Base-by-base conservation (phyloP, 176 grass and related monocot genomes). In the Raddia guianensis region DNA sequence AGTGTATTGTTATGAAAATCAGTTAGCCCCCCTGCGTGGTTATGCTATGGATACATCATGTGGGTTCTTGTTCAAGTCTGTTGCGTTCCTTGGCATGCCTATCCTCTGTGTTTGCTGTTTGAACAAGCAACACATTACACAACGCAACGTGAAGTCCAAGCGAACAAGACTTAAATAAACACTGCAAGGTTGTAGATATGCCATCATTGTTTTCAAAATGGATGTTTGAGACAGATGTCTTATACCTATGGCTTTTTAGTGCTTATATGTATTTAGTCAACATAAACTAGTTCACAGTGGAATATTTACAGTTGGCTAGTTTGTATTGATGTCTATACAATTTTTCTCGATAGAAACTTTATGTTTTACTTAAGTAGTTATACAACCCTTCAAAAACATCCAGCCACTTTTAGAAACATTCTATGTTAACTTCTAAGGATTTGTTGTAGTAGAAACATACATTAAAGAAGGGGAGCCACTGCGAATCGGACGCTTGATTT, bases 251-350 rank as follows among this genome's bases (percentile, higher is more conserved):
- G 9, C n/a, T 69, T 48, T 69, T 18, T 9, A 49, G 18, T 27
- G n/a, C 55, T 7, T 69, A 49, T 48, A 48, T 45, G 12, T 48
- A 69, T 21, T 48, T 21, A 40, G 66, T 21, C 7, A 10, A 56
- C 14, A 69, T 54, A 21, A 80, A 68, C 51, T 80, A 13, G 65
- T 80, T 69, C 68, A 18, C n/a, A 14, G 63, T 56, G 76, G 11
- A 19, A 80, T 54, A 54, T 65, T 79, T 79, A 64, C 63, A n/a
- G 16, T 65, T 2, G n/a, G 33, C 15, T 56, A 55, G 10, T 73
- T 37, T 65, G 14, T 14, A 42, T 61, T 53, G 49, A 8, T 50
- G 55, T 80, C 12, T 34, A 16, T 68, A 12, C 16, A 46, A 11
- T 21, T 69, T 69, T 69, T 44, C 27, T 51, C 8, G 11, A 72